Evolutionary conservation across 169 alveolate genomes (phyloP).

Genomic region (Eimeria praecox): DNA sequence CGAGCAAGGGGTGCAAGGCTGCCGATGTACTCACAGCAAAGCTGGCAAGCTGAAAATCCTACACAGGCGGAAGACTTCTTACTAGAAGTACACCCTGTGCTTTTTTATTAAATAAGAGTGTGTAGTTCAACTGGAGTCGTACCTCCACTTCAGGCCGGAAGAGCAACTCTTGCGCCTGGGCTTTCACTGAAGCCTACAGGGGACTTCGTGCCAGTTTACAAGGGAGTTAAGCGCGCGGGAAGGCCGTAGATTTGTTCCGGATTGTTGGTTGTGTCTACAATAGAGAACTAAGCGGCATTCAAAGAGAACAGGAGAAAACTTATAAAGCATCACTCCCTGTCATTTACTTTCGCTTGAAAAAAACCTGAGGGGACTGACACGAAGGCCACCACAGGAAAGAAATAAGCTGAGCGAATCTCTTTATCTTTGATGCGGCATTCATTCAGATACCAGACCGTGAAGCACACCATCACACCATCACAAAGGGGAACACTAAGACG

Average conservation of each 20-base stretch:
- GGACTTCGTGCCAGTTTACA: neutral
- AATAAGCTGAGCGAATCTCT: neutral
- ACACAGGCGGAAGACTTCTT: neutral
- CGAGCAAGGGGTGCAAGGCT: neutral
- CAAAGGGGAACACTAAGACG: neutral
- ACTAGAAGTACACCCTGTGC: neutral
- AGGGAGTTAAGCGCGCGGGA: neutral
- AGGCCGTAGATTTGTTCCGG: neutral
- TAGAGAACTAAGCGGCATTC: neutral
- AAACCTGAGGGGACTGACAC: neutral
- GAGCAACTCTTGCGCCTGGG: neutral
- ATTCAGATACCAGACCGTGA: neutral
- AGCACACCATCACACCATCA: neutral
- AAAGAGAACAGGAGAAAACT: neutral
- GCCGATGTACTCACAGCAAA: neutral
- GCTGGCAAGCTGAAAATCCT: neutral
- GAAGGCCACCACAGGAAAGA: neutral
- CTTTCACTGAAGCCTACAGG: neutral
- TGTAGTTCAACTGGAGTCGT: neutral
- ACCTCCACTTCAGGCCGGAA: neutral
- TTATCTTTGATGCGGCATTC: neutral
- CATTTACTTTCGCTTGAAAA: neutral
- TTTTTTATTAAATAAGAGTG: neutral
- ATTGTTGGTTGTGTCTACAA: neutral
- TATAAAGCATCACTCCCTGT: neutral